phyloP scores from a whole-genome alignment of 139 green algal genomes.

The Dunaliella primolecta region DNA sequence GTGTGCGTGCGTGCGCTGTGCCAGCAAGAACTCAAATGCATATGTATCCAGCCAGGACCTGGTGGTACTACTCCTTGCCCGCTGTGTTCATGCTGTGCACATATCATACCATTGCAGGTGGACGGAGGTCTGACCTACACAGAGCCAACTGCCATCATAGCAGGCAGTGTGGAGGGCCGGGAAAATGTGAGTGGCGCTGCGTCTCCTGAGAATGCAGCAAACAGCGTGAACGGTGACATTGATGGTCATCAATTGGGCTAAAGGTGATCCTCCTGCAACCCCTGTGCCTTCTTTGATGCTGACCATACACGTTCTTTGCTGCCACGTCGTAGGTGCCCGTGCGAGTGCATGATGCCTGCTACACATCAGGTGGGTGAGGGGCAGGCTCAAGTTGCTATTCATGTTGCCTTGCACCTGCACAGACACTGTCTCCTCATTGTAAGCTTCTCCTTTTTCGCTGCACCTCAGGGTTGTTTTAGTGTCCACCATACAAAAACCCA shows the following conservation, averaged over 20 bases:
- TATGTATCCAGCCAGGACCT: not conserved
- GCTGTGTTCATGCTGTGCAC: not conserved
- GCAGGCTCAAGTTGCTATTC: too few species aligned
- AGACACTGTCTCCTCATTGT: too few species aligned
- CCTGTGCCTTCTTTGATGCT: too few species aligned
- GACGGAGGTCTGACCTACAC: conserved; percentile 75
- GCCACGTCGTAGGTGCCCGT: conserved; percentile 74
- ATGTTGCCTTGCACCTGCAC: too few species aligned
- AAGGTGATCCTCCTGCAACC: too few species aligned
- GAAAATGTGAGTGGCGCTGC: conserved; percentile 50
- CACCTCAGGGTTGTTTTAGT: too few species aligned
- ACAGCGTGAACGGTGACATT: not conserved
- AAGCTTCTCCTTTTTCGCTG: too few species aligned
- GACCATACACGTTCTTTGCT: too few species aligned
- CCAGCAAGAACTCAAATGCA: not conserved
- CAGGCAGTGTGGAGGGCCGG: conserved; percentile 71
- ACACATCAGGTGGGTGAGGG: conserved; percentile 81
- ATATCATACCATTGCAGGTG: conserved; percentile 46
- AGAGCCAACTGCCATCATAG: conserved; percentile 84
- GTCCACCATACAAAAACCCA: too few species aligned
- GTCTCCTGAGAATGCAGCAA: not conserved
- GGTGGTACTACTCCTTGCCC: not conserved
- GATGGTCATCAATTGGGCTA: not conserved
- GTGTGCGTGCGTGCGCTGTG: not conserved
- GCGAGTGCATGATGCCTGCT: conserved; percentile 93